Evolutionary conservation across 306 rosid species (phyloP), one percentile per base, ranked within the genome.

Genomic region (Cicer yamashitae): DNA sequence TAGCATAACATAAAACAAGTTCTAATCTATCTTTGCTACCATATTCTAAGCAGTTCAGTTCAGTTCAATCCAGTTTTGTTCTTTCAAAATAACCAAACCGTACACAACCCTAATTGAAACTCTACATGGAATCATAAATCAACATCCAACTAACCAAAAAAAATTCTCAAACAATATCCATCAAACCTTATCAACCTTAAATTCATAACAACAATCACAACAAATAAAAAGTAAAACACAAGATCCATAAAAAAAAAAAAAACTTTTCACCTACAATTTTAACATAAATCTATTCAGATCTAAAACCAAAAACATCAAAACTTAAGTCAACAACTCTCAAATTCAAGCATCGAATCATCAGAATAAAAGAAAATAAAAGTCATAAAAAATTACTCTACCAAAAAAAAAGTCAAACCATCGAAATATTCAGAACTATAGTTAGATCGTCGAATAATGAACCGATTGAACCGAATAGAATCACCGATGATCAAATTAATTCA

Each of bases 401-500:
- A 1, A 59, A 34, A 59, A 50, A 65, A 70, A 70, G 62, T 73
- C 81, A 69, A 63, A 68, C 30, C 39, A 10, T 50, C 58, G 4
- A 54, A 78, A 79, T 25, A 44, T 62, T 3, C 44, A 46, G 25
- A 54, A 56, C 50, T 7, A 15, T 12, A 15, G 10, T 8, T 10
- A 70, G 81, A 83, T 83, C 78, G 61, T 2, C 34, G 47, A 70
- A 3, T 6, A 15, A 74, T 38, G 40, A 48, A 56, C 56, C 78
- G 39, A 79, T 14, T 30, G 40, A 57, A 79, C 48, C 37, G 7
- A 70, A 79, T 0, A 79, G 6, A 50, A 40, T 37, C 54, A 79
- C 53, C 56, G 59, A 82, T 74, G 20, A 41, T 53, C 65, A 70
- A 4, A 62, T 12, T 34, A 72, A 59, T 41, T 69, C 46, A 38